A percentile compares a stretch with the other conserved stretches of the same genome.
These are phyloP conservation scores for Penicillium malachiteum DNA, from an alignment of 495 filamentous ascomycete genomes.

Conservation along the genomic window DNA sequence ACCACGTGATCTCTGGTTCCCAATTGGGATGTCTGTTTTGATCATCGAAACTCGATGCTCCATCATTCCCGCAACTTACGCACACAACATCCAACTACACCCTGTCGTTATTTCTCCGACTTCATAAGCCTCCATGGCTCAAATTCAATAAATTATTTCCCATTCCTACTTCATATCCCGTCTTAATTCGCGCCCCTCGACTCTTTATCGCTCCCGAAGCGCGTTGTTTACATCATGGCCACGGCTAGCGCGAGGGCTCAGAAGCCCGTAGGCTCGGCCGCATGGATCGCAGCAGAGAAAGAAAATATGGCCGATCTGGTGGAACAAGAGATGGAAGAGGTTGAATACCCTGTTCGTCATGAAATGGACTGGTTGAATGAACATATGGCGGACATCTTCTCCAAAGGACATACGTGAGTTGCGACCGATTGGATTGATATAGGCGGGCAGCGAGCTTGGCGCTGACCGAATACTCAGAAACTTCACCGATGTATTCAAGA, in stretches of 20 bases:
- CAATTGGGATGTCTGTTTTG: slow-evolving; percentile 29
- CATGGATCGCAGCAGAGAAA: slow-evolving; percentile 69
- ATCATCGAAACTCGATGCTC: slow-evolving; percentile 12
- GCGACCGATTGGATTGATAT: slow-evolving; percentile 8
- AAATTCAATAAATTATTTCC: background rate
- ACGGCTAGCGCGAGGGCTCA: slow-evolving; percentile 46
- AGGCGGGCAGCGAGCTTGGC: slow-evolving; percentile 1
- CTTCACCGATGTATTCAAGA: slow-evolving; percentile 92
- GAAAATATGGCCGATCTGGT: slow-evolving; percentile 60
- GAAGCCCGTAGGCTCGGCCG: slow-evolving; percentile 60
- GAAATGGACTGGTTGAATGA: slow-evolving; percentile 96
- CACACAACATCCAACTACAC: background rate
- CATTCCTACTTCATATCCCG: too few species aligned
- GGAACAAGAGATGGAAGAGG: slow-evolving; percentile 79
- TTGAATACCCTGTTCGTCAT: slow-evolving; percentile 82
- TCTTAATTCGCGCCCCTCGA: slow-evolving; percentile 2
- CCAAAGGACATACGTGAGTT: slow-evolving; percentile 75
- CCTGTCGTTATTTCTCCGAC: background rate
- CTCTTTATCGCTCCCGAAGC: background rate
- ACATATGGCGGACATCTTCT: slow-evolving; percentile 94
- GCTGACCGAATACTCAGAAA: slow-evolving; percentile 58
- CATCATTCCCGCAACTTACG: slow-evolving; percentile 12
- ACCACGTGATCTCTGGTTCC: slow-evolving; percentile 26
- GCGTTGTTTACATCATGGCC: slow-evolving; percentile 52
- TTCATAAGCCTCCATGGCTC: too few species aligned